Conservation (phyloP, 768 basidiomycete genomes). For the Boletus sp. region DNA sequence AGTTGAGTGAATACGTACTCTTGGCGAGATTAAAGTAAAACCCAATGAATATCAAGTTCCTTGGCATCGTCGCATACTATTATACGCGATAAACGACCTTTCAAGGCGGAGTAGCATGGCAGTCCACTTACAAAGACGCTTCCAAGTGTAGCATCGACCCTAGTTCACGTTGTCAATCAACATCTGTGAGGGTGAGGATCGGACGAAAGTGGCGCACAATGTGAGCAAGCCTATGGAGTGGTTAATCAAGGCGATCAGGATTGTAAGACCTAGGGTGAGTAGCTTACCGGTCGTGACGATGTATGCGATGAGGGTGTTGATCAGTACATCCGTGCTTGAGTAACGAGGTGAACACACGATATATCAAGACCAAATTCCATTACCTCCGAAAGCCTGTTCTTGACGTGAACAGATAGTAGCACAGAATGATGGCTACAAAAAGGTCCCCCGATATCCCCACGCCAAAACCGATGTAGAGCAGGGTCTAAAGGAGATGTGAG, state of each 20-base stretch:
- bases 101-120: too few species aligned
- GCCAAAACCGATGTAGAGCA: conserved; percentile 52
- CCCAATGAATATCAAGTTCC: conserved; percentile 50
- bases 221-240: conserved; percentile 36
- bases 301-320: conserved; percentile 46
- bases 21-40: conserved; percentile 53
- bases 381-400: conserved; percentile 51
- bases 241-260: not conserved
- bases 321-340: conserved; percentile 46
- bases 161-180: conserved; percentile 18
- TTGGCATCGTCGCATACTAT: conserved; percentile 46
- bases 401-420: conserved; percentile 44
- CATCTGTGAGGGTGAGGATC: not conserved
- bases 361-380: not conserved
- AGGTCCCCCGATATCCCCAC: conserved; percentile 48
- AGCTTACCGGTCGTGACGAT: conserved; percentile 51
- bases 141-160: conserved; percentile 44
- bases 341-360: not conserved
- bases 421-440: conserved; percentile 47
- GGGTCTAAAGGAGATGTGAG: conserved; percentile 31
- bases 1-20: conserved; percentile 33
- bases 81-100: not conserved
- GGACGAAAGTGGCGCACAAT: conserved; percentile 31
- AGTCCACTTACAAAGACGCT: conserved; percentile 35
- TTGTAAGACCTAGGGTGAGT: conserved; percentile 11